Evolutionary conservation across 2,329 filamentous ascomycete genomes (phyloP).

Genomic region (Rhynchosporium graminicola): DNA sequence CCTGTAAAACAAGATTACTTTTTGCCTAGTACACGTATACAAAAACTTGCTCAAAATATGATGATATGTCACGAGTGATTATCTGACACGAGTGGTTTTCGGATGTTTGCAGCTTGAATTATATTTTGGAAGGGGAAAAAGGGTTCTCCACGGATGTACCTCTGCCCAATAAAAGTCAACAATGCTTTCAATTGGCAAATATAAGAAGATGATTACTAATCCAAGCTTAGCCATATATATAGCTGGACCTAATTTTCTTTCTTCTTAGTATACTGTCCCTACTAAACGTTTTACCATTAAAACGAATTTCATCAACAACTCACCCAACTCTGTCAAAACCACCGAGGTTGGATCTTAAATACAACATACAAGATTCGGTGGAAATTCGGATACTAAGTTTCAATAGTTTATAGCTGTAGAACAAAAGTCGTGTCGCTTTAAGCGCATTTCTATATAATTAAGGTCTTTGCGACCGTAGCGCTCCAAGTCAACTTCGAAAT

Average conservation of each 20-base stretch:
- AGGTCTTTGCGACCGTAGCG: constrained; percentile 2
- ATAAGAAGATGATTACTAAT: too few species aligned
- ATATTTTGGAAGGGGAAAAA: too few species aligned
- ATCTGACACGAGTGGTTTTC: too few species aligned
- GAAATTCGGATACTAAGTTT: neutral
- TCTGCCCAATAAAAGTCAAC: too few species aligned
- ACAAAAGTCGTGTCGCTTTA: neutral
- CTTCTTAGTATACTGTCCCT: neutral
- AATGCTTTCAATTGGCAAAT: too few species aligned
- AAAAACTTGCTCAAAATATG: too few species aligned
- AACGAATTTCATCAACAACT: neutral
- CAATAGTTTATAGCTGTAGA: neutral
- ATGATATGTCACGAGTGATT: too few species aligned
- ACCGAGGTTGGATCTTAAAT: neutral
- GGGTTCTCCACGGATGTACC: too few species aligned
- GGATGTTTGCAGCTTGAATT: too few species aligned
- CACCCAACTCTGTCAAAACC: neutral
- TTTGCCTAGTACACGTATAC: too few species aligned
- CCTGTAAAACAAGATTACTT: too few species aligned
- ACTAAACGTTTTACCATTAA: neutral
- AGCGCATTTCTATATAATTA: neutral
- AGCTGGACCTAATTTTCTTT: neutral
- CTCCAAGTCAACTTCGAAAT: neutral
- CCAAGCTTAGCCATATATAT: too few species aligned
- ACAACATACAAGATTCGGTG: neutral